Evolutionary conservation across 208 protist genomes (phyloP).

Genomic region (Leishmania major): DNA sequence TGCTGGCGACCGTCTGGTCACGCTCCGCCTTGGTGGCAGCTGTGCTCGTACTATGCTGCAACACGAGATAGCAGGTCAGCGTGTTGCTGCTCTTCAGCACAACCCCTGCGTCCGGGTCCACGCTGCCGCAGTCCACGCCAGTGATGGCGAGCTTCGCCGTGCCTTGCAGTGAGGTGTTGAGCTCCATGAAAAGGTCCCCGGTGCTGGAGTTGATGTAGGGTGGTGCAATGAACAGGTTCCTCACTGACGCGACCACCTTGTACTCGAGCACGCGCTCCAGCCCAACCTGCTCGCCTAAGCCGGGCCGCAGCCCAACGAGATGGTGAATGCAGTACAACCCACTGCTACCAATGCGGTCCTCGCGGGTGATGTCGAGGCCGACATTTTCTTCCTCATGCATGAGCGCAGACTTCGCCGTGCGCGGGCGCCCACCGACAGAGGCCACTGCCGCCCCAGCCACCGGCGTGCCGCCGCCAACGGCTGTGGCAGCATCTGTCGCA

Average conservation of each 20-base stretch:
- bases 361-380: slow-evolving; percentile 20
- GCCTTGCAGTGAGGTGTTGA: slow-evolving; percentile 58
- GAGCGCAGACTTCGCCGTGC: not conserved
- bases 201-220: slow-evolving; percentile 41
- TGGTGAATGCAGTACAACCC: slow-evolving; percentile 44
- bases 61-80: slow-evolving; percentile 34
- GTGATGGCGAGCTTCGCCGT: slow-evolving; percentile 40
- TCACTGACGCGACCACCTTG: slow-evolving; percentile 36
- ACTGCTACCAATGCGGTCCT: slow-evolving; percentile 36
- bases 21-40: slow-evolving; percentile 3
- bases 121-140: slow-evolving; percentile 57
- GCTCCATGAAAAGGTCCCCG: slow-evolving; percentile 50
- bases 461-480: not conserved
- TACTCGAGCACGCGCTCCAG: slow-evolving; percentile 75
- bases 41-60: slow-evolving; percentile 26
- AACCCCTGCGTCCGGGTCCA: slow-evolving; percentile 29
- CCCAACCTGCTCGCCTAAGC: slow-evolving; percentile 59
- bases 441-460: not conserved
- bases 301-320: slow-evolving; percentile 54
- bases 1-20: slow-evolving; percentile 2
- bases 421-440: not conserved
- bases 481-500: slow-evolving; percentile 9
- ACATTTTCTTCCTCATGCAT: slow-evolving; percentile 25
- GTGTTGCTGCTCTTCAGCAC: slow-evolving; percentile 53
- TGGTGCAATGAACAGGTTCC: slow-evolving; percentile 42